Evolutionary conservation across 352 stramenopile genomes (phyloP).

Genomic region (Elongisporangium undulatum): DNA sequence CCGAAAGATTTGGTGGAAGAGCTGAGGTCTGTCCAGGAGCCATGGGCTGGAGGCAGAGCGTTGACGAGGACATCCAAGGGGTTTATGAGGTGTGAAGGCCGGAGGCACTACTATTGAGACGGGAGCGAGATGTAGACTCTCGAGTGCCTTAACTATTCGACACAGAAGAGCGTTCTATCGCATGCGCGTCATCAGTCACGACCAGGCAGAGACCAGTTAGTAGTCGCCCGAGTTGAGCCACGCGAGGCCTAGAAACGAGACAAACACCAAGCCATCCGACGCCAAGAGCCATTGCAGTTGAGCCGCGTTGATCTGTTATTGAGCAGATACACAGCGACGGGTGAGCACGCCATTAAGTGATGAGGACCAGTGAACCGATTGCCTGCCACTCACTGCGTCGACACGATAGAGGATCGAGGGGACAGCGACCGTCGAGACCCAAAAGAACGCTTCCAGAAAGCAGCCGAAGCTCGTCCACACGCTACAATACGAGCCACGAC

Average conservation of each 20-base stretch:
- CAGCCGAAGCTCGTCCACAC: slow-evolving; percentile 63
- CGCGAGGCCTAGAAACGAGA: slow-evolving; percentile 47
- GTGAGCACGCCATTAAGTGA: neutral
- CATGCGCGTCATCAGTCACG: no score
- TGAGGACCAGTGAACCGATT: neutral
- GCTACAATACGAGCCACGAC: slow-evolving; percentile 4
- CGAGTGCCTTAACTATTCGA: no score
- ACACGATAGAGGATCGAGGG: slow-evolving; percentile 62
- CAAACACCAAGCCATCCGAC: slow-evolving; percentile 56
- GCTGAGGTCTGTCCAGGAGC: no score
- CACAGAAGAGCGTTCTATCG: neutral
- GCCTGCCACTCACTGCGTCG: slow-evolving; percentile 32
- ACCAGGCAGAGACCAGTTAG: neutral
- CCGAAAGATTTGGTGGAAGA: neutral
- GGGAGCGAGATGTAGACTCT: no score
- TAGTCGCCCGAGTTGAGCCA: slow-evolving; percentile 25
- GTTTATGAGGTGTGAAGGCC: no score
- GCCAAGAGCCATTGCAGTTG: slow-evolving; percentile 61
- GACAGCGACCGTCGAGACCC: slow-evolving; percentile 56
- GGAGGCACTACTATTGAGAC: no score
- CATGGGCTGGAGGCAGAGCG: no score
- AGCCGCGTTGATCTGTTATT: slow-evolving; percentile 45
- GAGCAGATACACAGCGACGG: neutral
- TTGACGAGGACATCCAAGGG: no score
- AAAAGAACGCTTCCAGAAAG: slow-evolving; percentile 73